Evolutionary conservation across 1,284 basidiomycete species (phyloP), one percentile per base, ranked within the genome.

Genomic region (Sporisorium sorghi): DNA sequence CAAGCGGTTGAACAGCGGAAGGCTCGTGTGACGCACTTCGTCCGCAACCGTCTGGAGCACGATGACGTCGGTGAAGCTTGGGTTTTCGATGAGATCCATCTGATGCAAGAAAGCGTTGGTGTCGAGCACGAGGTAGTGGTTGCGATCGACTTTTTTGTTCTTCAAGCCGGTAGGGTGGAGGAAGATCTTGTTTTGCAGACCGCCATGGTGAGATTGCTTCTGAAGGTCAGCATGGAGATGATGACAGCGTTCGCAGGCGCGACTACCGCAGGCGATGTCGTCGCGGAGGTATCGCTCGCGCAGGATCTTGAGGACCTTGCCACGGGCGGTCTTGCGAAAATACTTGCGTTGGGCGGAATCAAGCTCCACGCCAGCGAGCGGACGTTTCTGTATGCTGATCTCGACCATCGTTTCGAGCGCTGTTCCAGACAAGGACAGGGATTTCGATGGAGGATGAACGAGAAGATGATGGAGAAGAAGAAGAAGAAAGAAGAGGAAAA

Each of bases 101-200:
- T 97, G 94, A 42, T 93, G 90, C 12, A 99, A 87, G 76, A 98
- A 93, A 8, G 97, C 90, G 85, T 99, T 99, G 24, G 97, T 98
- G 85, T 99, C 97, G 15, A 96, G 91, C 5, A 99, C 86, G 30
- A 98, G 85, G 84, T 91, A 95, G 83, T 97, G 93, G 12, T 76
- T 76, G 12, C 67, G 47, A 10, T 68, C 61, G 14, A 70, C 37
- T 53, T 76, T 73, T 17, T 65, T 71, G 66, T 78, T 74, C 32
- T 63, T 50, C 37, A 73, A 60, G 46, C 77, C 73, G 8, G 58
- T 54, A 37, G 58, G 58, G 42, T 75, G 58, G 62, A 75, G 80
- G 30, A 73, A 75, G 59, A 63, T 76, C 65, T 70, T 77, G 0
- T 92, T 90, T 57, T 87, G 82, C 0, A 88, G 87, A 80, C 88